phyloP scores from a whole-genome alignment of 495 filamentous ascomycete species.

The Hypoxylon subgilvum region DNA sequence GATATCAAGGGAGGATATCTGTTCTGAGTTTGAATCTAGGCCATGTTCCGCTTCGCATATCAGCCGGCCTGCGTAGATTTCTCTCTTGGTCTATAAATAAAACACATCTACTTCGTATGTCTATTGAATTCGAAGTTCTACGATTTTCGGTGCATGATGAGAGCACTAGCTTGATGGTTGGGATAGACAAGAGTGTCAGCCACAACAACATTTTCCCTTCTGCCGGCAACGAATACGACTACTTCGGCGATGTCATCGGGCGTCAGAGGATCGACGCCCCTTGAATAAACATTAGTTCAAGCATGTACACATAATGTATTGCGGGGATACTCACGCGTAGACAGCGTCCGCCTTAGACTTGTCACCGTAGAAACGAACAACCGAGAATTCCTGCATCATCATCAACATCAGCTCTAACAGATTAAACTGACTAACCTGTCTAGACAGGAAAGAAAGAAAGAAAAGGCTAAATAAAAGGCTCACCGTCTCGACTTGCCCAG shows the following conservation, averaged over 20 bases:
- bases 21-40: neutral
- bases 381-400: constrained; percentile 76
- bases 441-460: neutral
- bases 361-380: constrained; percentile 92
- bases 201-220: constrained; percentile 92
- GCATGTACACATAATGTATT: neutral
- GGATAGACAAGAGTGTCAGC: constrained; percentile 92
- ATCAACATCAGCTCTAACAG: constrained; percentile 32
- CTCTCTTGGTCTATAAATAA: constrained; percentile 5
- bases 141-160: constrained; percentile 45
- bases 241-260: constrained; percentile 95
- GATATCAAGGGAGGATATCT: constrained; percentile 7
- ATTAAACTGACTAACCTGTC: neutral
- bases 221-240: constrained; percentile 85
- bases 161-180: constrained; percentile 65
- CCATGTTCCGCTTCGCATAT: neutral
- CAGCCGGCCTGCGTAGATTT: neutral
- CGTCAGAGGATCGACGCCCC: constrained; percentile 86
- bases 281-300: constrained; percentile 45
- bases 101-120: constrained; percentile 8
- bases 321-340: constrained; percentile 85
- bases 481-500: constrained; percentile 95
- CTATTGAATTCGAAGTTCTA: neutral
- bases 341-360: constrained; percentile 94
- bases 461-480: too few relatives aligned